Evolutionary conservation across 2,329 filamentous ascomycete species (phyloP), one percentile per base, ranked within the genome.

Genomic region (Fusarium vanettenii): DNA sequence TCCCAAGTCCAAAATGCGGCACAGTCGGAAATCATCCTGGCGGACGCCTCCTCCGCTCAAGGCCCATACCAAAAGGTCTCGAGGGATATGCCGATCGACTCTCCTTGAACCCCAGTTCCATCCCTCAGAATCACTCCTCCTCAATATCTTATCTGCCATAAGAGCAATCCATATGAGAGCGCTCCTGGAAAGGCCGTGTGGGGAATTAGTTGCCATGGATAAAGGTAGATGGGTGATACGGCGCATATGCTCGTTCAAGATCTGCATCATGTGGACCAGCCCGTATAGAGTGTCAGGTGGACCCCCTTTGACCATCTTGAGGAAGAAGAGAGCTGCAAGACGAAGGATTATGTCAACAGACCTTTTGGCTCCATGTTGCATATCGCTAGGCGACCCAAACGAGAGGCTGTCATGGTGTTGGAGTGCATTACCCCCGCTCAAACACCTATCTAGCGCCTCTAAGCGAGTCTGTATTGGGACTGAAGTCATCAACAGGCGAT

Each of bases 101-200:
- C 3, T 16, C 7, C 9, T 25, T 13, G 43, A 39, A 6, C n/a
- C 35, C 14, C 27, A 25, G 20, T 62, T 39, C 57, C 57, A 61
- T 10, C 8, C 8, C 8, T 66, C 56, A 1, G 16, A 20, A 2
- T 35, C 25, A 25, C 43, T 52, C 14, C 9, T 35, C 18, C 57
- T 37, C 11, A 9, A 2, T 22, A 48, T 20, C 6, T 20, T 39
- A 35, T 64, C 60, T 18, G 60, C 31, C 14, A 64, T 20, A 16
- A 67, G 65, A 31, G 37, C 55, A 5, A 64, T 9, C 65, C 65
- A 67, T 48, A 67, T 22, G 9, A 67, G 20, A 2, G 60, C 48
- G 11, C 60, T 25, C 14, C 10, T 39, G 2, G 48, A 35, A 5
- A 64, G 20, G 4, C 65, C 60, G 3, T 48, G 18, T 1, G 11